These are phyloP conservation scores for Colletotrichum ledebouriae DNA, from an alignment of 2,329 filamentous ascomycete genomes.

Conservation along the genomic window DNA sequence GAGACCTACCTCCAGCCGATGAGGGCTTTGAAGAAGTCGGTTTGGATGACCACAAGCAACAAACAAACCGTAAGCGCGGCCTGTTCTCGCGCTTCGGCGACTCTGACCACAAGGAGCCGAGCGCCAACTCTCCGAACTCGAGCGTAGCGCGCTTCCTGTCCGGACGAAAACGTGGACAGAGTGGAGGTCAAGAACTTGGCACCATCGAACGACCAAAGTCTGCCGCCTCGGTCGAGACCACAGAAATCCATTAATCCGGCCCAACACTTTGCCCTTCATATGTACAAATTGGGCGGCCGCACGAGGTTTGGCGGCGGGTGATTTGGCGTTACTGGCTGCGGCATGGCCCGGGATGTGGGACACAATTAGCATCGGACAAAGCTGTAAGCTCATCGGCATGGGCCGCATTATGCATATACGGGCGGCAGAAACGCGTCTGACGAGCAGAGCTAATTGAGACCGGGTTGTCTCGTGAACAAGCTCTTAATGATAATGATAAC, in stretches of 20 bases:
- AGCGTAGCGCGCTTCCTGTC: conserved; percentile 73
- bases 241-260: conserved; percentile 40
- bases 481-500: conserved; percentile 42
- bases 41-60: conserved; percentile 77
- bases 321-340: conserved; percentile 33
- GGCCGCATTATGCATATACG: conserved; percentile 38
- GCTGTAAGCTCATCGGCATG: conserved; percentile 4
- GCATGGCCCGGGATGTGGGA: conserved; percentile 14
- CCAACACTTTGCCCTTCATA: conserved; percentile 9
- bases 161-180: conserved; percentile 79
- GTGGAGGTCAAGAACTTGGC: conserved; percentile 79
- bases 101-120: conserved; percentile 52
- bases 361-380: conserved; percentile 32
- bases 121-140: conserved; percentile 50
- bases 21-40: conserved; percentile 92
- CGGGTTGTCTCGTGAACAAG: conserved; percentile 16
- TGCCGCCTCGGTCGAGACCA: conserved; percentile 47
- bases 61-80: conserved; percentile 67
- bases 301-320: conserved; percentile 20
- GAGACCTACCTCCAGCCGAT: conserved; percentile 76
- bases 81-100: conserved; percentile 88
- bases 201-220: conserved; percentile 64
- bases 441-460: conserved; percentile 25
- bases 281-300: conserved; percentile 14
- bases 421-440: conserved; percentile 13